Evolutionary conservation across 345 rosid species (phyloP).

Genomic region (Pugionium dolabratum): DNA sequence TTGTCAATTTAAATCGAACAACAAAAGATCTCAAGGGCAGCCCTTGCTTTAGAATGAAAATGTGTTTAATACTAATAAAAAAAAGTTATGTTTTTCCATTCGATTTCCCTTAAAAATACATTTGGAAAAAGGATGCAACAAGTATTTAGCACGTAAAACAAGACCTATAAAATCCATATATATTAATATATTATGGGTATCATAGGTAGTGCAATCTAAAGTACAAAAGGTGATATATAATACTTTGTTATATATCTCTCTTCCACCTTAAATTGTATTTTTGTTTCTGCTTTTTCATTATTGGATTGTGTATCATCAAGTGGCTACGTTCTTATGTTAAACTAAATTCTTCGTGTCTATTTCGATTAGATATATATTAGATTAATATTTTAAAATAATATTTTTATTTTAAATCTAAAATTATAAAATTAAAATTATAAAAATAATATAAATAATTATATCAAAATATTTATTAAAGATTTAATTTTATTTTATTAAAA

Average conservation of each 20-base stretch:
- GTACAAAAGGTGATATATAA: conserved; percentile 19
- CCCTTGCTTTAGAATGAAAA: conserved; percentile 2
- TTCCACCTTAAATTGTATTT: conserved; percentile 23
- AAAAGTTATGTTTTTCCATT: not conserved
- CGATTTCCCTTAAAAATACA: not conserved
- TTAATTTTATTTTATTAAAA: too few species aligned
- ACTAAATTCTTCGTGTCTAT: too few species aligned
- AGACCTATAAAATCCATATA: conserved; percentile 28
- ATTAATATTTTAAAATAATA: too few species aligned
- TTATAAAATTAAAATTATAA: too few species aligned
- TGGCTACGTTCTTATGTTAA: too few species aligned
- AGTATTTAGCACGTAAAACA: conserved; percentile 25
- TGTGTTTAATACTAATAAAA: not conserved
- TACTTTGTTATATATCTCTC: not conserved
- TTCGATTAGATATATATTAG: too few species aligned
- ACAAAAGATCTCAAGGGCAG: too few species aligned
- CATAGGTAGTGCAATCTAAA: conserved; percentile 35
- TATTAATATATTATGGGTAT: conserved; percentile 6
- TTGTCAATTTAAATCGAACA: too few species aligned
- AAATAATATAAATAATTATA: too few species aligned
- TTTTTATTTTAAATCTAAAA: too few species aligned
- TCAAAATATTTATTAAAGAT: too few species aligned
- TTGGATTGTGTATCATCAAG: too few species aligned
- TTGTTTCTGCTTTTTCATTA: conserved; percentile 24
- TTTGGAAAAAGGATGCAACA: conserved; percentile 3